Evolutionary conservation across 2,329 filamentous ascomycete species (phyloP).

Genomic region (Colletotrichum magnum): DNA sequence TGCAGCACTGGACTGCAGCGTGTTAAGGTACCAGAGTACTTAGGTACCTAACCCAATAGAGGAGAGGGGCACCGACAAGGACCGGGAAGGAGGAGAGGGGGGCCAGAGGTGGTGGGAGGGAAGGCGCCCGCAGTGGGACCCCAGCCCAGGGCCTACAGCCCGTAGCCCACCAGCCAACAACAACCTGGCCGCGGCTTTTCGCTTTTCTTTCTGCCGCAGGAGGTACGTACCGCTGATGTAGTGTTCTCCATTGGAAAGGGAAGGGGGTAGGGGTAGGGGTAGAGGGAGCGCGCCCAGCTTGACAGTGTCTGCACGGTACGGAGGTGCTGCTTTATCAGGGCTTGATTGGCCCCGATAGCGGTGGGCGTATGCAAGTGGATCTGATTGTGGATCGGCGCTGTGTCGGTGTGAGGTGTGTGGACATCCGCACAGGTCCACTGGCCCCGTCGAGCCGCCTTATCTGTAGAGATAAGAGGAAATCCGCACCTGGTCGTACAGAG

Average conservation of each 20-base stretch:
- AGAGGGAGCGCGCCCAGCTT: not conserved
- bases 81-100: slow-evolving; percentile 12
- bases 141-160: slow-evolving; percentile 3
- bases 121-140: slow-evolving; percentile 26
- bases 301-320: not conserved
- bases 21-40: too few relatives aligned
- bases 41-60: not conserved
- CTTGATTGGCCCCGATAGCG: slow-evolving; percentile 24
- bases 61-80: not conserved
- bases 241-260: too few relatives aligned
- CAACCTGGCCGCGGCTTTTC: too few relatives aligned
- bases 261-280: too few relatives aligned
- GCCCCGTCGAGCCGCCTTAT: not conserved
- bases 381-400: not conserved
- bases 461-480: slow-evolving; percentile 15
- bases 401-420: slow-evolving; percentile 22
- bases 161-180: not conserved
- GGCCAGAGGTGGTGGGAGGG: not conserved
- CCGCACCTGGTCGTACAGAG: slow-evolving; percentile 25
- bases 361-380: not conserved
- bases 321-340: not conserved
- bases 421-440: slow-evolving; percentile 31
- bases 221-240: too few relatives aligned
- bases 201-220: too few relatives aligned
- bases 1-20: too few relatives aligned